A percentile compares a stretch with the other conserved stretches of the same genome.
phyloP scores from a whole-genome alignment of 73 alveolate species.

The Uronychia setigera region DNA sequence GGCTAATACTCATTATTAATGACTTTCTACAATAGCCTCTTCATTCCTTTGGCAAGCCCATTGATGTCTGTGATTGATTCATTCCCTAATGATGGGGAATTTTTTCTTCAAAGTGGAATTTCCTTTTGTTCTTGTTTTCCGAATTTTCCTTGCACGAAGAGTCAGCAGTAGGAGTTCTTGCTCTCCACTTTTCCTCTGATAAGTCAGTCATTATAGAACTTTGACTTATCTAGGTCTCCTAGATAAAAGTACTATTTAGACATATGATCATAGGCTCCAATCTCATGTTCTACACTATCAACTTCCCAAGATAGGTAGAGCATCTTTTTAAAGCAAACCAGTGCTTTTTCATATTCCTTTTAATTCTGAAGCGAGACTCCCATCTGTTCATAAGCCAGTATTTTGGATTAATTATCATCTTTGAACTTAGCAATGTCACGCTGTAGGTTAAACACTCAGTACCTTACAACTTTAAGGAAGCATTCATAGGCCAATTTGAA shows the following conservation, averaged over 20 bases:
- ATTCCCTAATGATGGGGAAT: neutral
- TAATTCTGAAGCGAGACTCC: constrained; percentile 41
- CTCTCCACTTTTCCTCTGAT: constrained; percentile 55
- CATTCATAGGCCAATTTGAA: neutral
- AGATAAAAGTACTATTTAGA: constrained; percentile 36
- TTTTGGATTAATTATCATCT: constrained; percentile 1
- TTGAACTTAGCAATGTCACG: neutral
- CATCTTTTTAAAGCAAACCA: constrained; percentile 40
- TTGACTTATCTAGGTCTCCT: constrained; percentile 63
- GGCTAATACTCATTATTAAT: too few species aligned
- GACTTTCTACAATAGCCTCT: too few species aligned
- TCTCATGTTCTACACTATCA: constrained; percentile 28
- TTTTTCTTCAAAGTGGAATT: neutral
- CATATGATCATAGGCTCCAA: constrained; percentile 51
- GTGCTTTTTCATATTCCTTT: constrained; percentile 38
- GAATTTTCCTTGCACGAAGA: constrained; percentile 7
- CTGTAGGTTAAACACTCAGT: neutral
- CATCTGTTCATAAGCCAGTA: constrained; percentile 36
- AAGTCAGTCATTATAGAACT: constrained; percentile 52
- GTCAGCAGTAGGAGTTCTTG: constrained; percentile 19
- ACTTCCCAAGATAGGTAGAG: constrained; percentile 54
- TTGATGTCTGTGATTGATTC: too few species aligned
- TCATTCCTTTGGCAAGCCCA: too few species aligned
- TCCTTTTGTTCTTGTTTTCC: constrained; percentile 5
- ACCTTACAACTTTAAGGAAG: neutral